Evolutionary conservation across 2,329 filamentous ascomycete genomes (phyloP).

Genomic region (Periconia macrospinosa): DNA sequence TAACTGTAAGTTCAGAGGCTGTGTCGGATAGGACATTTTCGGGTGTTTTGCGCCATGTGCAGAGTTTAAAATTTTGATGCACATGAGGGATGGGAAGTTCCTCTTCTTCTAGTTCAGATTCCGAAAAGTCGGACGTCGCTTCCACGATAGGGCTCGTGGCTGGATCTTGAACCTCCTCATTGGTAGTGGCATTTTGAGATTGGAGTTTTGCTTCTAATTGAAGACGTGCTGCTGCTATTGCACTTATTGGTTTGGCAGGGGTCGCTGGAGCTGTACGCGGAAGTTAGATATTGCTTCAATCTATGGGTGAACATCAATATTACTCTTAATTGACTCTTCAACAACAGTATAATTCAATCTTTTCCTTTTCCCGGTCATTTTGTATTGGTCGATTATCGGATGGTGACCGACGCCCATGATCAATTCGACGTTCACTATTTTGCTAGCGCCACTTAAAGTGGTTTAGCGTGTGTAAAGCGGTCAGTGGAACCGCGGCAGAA

Average conservation of each 20-base stretch:
- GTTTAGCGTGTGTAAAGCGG: conserved; percentile 17
- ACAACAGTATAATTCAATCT: conserved; percentile 15
- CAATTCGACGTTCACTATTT: conserved; percentile 15
- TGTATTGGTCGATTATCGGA: conserved; percentile 2
- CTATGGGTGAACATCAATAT: not conserved
- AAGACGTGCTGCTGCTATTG: conserved; percentile 37
- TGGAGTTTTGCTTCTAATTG: conserved; percentile 18
- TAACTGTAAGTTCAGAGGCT: conserved; percentile 26
- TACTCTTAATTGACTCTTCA: conserved; percentile 10
- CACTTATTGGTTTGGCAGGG: conserved; percentile 30
- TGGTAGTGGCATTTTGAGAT: conserved; percentile 7
- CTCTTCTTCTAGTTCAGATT: conserved; percentile 19
- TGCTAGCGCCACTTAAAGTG: conserved; percentile 15
- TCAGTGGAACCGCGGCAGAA: conserved; percentile 13
- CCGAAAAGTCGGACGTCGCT: conserved; percentile 18
- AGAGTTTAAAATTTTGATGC: conserved; percentile 28
- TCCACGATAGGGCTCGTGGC: conserved; percentile 19
- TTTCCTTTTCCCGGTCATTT: conserved; percentile 37
- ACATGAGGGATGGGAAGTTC: conserved; percentile 3
- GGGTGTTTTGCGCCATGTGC: conserved; percentile 31
- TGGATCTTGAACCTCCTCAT: conserved; percentile 14
- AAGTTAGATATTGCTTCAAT: not conserved
- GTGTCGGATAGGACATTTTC: conserved; percentile 27
- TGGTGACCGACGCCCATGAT: not conserved
- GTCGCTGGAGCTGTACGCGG: conserved; percentile 10